Evolutionary conservation across 2,329 filamentous ascomycete genomes (phyloP), one percentile per base, ranked within the genome.

Genomic region (Gliomastix tumulicola): DNA sequence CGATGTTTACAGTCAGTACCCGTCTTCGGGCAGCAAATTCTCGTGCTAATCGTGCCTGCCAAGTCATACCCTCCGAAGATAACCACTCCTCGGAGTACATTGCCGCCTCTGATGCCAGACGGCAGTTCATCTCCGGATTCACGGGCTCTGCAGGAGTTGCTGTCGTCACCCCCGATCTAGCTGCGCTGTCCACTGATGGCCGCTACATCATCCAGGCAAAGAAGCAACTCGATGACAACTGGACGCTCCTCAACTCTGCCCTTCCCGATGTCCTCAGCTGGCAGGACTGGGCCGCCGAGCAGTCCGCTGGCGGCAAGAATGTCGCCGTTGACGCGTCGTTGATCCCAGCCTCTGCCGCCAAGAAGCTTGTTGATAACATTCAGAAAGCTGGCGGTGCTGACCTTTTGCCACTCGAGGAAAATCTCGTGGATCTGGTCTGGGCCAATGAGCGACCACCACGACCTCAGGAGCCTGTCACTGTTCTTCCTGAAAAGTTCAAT

Each of bases 51-150:
- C n/a, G n/a, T n/a, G 36, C 34, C 27, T 22, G 35, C 37, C 37
- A 56, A 97, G 90, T 98, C 55, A 77, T 97, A 7, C 92, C 92
- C 1, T 96, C 90, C 22, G 92, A 97, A 74, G 92, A 98, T 59
- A 90, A 87, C 56, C 92, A 98, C 59, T 87, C 90, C 49, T 97
- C 90, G 48, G 92, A 98, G 66, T 98, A 98, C 62, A 96, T 96
- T 59, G 92, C 92, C 35, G 81, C 83, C n/a, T 95, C 88, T 57
- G 92, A 98, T 67, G 89, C 76, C 42, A 81, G 92, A 48, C 82
- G 92, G 69, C 87, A 82, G 56, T 96, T 82, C 54, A 94, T 98
- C 49, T 89, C 81, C 42, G 90, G 92, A 19, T 98, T 98, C 62
- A 88, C 87, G 40, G 92, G 92, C 38, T 98, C 92, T 9, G 90